Evolutionary conservation across 2,329 filamentous ascomycete species (phyloP).

Genomic region (Epichloe baconii): DNA sequence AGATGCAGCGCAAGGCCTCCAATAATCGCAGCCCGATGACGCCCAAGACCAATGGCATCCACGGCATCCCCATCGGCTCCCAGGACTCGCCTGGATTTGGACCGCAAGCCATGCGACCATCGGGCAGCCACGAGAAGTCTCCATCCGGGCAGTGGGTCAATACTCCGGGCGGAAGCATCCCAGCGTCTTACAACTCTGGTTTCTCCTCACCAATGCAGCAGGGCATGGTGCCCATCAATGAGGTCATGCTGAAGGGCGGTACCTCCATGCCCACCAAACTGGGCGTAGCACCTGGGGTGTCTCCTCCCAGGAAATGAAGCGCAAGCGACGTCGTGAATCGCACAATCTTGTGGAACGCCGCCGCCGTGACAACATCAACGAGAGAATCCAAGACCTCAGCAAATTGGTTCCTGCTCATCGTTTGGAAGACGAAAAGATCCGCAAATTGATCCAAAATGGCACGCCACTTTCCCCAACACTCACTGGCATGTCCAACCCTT

Average conservation of each 20-base stretch:
- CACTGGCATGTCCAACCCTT: slow-evolving; percentile 53
- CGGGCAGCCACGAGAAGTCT: slow-evolving; percentile 63
- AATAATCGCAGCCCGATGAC: slow-evolving; percentile 70
- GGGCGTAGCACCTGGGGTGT: slow-evolving; percentile 37
- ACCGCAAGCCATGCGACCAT: slow-evolving; percentile 64
- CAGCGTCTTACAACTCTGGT: slow-evolving; percentile 79
- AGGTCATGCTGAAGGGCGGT: slow-evolving; percentile 77
- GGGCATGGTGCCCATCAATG: slow-evolving; percentile 65
- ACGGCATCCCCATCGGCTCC: slow-evolving; percentile 53
- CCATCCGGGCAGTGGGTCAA: slow-evolving; percentile 84
- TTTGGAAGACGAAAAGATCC: slow-evolving; percentile 91
- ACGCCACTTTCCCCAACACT: slow-evolving; percentile 78
- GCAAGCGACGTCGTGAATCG: slow-evolving; percentile 79
- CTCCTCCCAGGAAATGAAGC: slow-evolving; percentile 86
- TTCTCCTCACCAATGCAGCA: slow-evolving; percentile 70
- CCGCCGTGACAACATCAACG: slow-evolving; percentile 94
- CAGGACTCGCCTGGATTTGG: slow-evolving; percentile 60
- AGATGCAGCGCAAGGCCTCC: slow-evolving; percentile 60
- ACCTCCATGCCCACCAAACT: slow-evolving; percentile 87
- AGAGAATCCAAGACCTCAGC: slow-evolving; percentile 92
- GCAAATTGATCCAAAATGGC: slow-evolving; percentile 87
- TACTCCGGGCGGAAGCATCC: slow-evolving; percentile 62
- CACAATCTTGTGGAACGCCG: slow-evolving; percentile 95
- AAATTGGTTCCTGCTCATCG: slow-evolving; percentile 85
- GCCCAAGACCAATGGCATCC: slow-evolving; percentile 69